phyloP scores from a whole-genome alignment of 176 grass and related monocot genomes.

The Zoysia pacifica region DNA sequence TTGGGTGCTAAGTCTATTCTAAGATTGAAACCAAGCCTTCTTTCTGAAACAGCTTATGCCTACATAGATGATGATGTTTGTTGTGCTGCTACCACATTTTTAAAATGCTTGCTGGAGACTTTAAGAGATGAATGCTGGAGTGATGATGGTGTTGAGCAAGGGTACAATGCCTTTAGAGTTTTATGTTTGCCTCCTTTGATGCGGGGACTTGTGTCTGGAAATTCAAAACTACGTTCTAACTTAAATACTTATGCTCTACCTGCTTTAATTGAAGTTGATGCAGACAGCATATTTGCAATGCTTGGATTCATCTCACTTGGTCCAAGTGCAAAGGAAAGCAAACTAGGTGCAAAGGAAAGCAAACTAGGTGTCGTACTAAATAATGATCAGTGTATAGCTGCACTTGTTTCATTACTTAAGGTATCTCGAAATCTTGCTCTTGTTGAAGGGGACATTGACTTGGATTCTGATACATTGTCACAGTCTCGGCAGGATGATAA shows the following conservation, averaged over 20 bases:
- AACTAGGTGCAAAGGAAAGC: constrained; percentile 40
- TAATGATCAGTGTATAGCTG: constrained; percentile 87
- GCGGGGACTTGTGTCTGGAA: constrained; percentile 70
- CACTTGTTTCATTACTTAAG: constrained; percentile 85
- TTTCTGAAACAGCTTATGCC: constrained; percentile 82
- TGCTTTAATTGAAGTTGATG: constrained; percentile 64
- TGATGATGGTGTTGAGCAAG: constrained; percentile 76
- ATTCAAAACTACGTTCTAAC: constrained; percentile 92
- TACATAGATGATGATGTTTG: constrained; percentile 94
- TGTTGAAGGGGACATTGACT: constrained; percentile 92
- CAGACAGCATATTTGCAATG: constrained; percentile 95
- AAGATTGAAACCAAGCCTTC: constrained; percentile 68
- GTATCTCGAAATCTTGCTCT: constrained; percentile 82
- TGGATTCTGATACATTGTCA: constrained; percentile 41
- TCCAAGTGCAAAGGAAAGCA: constrained; percentile 46
- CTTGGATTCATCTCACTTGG: constrained; percentile 90
- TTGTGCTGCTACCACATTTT: constrained; percentile 83
- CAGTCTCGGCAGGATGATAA: constrained; percentile 34
- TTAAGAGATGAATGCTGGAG: constrained; percentile 93
- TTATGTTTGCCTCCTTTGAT: constrained; percentile 81
- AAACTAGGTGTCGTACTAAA: constrained; percentile 55
- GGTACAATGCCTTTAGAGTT: constrained; percentile 71
- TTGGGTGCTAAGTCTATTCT: constrained; percentile 86
- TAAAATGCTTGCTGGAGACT: constrained; percentile 85
- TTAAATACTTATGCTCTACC: constrained; percentile 92